phyloP scores from a whole-genome alignment of 2,329 filamentous ascomycete species.

The Botrytis aclada region DNA sequence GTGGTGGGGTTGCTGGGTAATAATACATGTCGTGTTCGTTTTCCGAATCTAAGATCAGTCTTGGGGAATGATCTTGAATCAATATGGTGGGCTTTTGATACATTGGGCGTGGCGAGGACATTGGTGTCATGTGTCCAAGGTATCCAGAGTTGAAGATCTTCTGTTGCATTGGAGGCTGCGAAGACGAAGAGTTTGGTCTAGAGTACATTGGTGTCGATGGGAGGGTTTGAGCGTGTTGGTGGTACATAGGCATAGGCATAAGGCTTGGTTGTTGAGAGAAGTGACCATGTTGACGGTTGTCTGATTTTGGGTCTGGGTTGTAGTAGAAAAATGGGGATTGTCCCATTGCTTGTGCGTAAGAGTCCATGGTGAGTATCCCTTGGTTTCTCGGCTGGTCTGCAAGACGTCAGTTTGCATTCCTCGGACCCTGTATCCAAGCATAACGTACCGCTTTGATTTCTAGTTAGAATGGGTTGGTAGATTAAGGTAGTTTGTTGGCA shows the following conservation, averaged over 20 bases:
- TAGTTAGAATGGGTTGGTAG: constrained; percentile 19
- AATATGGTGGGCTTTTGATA: constrained; percentile 72
- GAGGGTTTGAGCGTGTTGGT: constrained; percentile 50
- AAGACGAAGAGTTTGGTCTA: constrained; percentile 62
- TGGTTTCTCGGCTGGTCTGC: constrained; percentile 24
- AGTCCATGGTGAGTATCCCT: constrained; percentile 34
- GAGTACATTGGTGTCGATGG: constrained; percentile 63
- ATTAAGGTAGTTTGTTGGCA: constrained; percentile 26
- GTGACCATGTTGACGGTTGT: constrained; percentile 71
- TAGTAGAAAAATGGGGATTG: constrained; percentile 86
- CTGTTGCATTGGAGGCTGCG: constrained; percentile 49
- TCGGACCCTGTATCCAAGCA: constrained; percentile 14
- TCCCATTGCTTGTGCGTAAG: constrained; percentile 55
- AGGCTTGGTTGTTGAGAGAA: constrained; percentile 60
- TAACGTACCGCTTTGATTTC: constrained; percentile 26
- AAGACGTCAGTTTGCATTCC: constrained; percentile 30
- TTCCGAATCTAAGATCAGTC: constrained; percentile 71
- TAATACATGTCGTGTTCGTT: constrained; percentile 62
- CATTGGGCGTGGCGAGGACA: constrained; percentile 70
- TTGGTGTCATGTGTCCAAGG: constrained; percentile 59
- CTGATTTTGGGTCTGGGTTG: constrained; percentile 69
- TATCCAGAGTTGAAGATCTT: constrained; percentile 36
- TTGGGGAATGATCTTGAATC: constrained; percentile 55
- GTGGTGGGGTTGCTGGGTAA: constrained; percentile 81
- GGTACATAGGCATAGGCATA: constrained; percentile 52